These are phyloP conservation scores for Leucosporidium yakuticum DNA, from an alignment of 768 basidiomycete genomes.

Conservation along the genomic window DNA sequence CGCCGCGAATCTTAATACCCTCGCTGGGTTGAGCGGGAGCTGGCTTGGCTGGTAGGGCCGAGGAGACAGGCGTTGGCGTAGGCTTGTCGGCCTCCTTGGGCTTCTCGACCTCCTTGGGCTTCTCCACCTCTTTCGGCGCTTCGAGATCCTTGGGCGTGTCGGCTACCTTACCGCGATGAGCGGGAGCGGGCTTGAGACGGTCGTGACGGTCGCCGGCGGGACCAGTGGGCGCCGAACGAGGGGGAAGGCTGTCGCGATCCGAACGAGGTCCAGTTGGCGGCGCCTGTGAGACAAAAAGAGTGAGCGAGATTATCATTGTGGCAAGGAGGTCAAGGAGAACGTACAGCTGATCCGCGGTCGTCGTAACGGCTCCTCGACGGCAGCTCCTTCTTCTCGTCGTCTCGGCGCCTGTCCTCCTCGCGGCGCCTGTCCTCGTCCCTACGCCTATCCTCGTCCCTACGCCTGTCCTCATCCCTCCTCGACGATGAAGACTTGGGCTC, in stretches of 20 bases:
- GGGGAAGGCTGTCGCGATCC: neutral
- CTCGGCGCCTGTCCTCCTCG: neutral
- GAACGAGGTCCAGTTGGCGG: neutral
- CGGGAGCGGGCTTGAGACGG: neutral
- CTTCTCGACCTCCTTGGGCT: too few species aligned
- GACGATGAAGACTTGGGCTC: neutral
- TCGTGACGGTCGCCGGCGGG: neutral
- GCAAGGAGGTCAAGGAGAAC: too few species aligned
- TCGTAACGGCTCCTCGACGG: neutral
- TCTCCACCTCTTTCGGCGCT: too few species aligned
- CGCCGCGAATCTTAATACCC: neutral
- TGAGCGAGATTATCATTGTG: neutral
- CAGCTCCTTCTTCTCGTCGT: neutral
- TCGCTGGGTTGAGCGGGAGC: neutral
- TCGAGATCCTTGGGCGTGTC: too few species aligned
- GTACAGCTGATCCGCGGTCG: neutral
- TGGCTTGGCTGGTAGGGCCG: neutral
- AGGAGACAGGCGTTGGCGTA: neutral
- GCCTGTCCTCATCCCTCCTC: neutral
- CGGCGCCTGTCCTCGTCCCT: neutral
- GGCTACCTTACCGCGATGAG: neutral
- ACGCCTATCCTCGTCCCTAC: neutral
- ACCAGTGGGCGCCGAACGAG: neutral
- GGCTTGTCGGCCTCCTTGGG: too few species aligned
- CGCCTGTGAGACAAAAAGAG: neutral